phyloP scores from a whole-genome alignment of 225 moss, liverwort and hornwort species.

The Lunularia cruciata region DNA sequence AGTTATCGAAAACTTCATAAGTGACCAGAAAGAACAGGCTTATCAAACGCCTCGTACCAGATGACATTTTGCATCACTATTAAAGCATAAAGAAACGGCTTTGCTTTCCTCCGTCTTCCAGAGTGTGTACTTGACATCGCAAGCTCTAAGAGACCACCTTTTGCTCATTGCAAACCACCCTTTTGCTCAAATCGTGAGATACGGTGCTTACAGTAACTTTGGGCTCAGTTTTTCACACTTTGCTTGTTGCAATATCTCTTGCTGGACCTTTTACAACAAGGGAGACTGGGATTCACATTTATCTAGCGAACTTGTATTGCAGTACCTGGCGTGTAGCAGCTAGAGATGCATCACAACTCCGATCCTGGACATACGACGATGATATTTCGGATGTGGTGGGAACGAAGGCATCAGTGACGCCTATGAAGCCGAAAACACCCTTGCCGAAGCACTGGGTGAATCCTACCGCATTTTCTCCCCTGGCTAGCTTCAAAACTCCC shows the following conservation, averaged over 20 bases:
- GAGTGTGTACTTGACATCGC: too few species aligned
- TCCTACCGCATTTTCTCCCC: slow-evolving; percentile 73
- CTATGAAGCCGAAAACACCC: slow-evolving; percentile 74
- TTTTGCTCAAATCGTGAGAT: too few species aligned
- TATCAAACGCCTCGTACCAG: too few species aligned
- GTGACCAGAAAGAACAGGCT: too few species aligned
- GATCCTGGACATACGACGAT: slow-evolving; percentile 74
- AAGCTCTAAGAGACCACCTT: too few species aligned
- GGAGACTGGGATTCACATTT: background rate
- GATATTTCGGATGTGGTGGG: slow-evolving; percentile 56
- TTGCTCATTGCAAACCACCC: too few species aligned
- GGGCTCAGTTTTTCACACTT: too few species aligned
- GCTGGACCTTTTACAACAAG: background rate
- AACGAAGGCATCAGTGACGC: slow-evolving; percentile 67
- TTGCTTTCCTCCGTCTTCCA: too few species aligned
- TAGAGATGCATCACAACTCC: slow-evolving; percentile 62
- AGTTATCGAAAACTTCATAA: too few species aligned
- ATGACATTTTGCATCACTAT: too few species aligned
- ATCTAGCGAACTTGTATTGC: slow-evolving; percentile 16
- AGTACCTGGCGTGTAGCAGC: slow-evolving; percentile 70
- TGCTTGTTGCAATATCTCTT: background rate
- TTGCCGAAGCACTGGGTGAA: slow-evolving; percentile 88
- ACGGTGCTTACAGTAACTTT: too few species aligned
- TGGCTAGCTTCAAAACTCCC: slow-evolving; percentile 78
- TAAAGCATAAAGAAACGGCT: too few species aligned